Evolutionary conservation across 306 rosid genomes (phyloP).

Genomic region (Clitoria ternatea): DNA sequence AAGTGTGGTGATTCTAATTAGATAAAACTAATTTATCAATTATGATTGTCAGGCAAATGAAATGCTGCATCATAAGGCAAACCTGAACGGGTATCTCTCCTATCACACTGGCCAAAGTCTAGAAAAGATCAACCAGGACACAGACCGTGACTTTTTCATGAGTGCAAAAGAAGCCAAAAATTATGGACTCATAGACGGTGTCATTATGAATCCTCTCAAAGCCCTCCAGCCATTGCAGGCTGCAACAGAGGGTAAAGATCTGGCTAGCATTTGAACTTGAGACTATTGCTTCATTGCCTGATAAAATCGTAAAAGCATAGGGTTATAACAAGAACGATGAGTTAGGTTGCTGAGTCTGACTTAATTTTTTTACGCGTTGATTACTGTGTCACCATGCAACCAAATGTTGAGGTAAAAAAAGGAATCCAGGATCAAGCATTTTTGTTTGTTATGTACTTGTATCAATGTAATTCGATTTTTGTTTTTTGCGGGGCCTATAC

Average conservation of each 20-base stretch:
- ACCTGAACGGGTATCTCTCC: constrained; percentile 80
- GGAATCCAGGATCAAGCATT: background rate
- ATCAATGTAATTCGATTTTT: background rate
- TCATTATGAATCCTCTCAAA: constrained; percentile 91
- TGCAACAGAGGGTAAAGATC: constrained; percentile 32
- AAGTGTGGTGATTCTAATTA: background rate
- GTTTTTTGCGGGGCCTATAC: background rate
- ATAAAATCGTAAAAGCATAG: constrained; percentile 9
- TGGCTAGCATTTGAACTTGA: constrained; percentile 26
- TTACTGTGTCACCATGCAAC: background rate
- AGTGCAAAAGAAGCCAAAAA: constrained; percentile 94
- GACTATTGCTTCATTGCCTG: constrained; percentile 11
- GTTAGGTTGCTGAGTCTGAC: constrained; percentile 13
- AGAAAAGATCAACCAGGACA: constrained; percentile 77
- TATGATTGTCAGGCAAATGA: constrained; percentile 65
- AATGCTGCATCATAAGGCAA: constrained; percentile 95
- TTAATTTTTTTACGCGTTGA: background rate
- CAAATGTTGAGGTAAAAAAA: background rate
- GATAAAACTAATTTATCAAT: constrained; percentile 18
- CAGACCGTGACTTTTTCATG: constrained; percentile 94
- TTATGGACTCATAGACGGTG: constrained; percentile 86
- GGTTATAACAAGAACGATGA: constrained; percentile 13
- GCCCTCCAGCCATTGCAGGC: constrained; percentile 72
- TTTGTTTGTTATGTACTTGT: background rate
- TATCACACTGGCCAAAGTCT: constrained; percentile 94